Evolutionary conservation across 176 grass and related monocot genomes (phyloP).

Genomic region (Carex myosuroides): DNA sequence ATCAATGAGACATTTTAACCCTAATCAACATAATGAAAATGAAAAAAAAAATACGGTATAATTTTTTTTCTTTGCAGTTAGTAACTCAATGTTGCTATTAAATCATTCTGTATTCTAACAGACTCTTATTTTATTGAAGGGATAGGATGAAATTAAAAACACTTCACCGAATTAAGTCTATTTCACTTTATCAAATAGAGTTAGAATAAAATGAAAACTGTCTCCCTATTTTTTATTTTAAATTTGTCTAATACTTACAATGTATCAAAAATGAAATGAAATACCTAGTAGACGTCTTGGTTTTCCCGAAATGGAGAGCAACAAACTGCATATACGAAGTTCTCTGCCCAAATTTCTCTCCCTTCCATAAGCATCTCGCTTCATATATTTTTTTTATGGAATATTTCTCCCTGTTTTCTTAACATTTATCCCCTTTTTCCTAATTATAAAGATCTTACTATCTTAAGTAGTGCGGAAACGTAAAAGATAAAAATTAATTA

Average conservation of each 20-base stretch:
- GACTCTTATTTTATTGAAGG: no score
- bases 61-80: no score
- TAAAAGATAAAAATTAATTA: neutral
- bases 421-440: no score
- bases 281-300: neutral
- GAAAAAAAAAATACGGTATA: no score
- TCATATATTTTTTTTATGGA: no score
- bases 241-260: no score
- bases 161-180: neutral
- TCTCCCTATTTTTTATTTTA: neutral
- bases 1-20: no score
- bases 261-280: no score
- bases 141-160: neutral
- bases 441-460: neutral
- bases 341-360: neutral
- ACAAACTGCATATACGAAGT: neutral
- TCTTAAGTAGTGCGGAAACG: neutral
- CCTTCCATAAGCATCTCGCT: neutral
- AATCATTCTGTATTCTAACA: no score
- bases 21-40: no score
- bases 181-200: neutral
- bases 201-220: neutral
- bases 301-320: neutral
- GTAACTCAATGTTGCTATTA: no score
- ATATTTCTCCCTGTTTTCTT: neutral